phyloP scores from a whole-genome alignment of 1,139 yeast genomes.

The Sugiyamaella paludigena region DNA sequence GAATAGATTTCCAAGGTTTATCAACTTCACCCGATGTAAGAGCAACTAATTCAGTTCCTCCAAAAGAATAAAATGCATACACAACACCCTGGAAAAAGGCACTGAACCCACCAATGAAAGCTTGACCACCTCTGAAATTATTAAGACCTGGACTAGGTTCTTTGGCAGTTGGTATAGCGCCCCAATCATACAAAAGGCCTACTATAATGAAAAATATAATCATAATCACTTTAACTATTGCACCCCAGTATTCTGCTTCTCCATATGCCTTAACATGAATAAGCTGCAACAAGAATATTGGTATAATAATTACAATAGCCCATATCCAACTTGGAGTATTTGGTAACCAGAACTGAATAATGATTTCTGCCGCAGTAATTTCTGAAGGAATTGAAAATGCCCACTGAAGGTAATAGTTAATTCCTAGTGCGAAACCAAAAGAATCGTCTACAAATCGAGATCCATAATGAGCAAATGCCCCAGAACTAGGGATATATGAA shows the following conservation, averaged over 20 bases:
- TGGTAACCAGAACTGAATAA: constrained; percentile 62
- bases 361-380: constrained; percentile 57
- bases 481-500: constrained; percentile 75
- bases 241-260: constrained; percentile 75
- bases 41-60: constrained; percentile 80
- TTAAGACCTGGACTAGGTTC: constrained; percentile 58
- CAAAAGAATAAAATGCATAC: constrained; percentile 64
- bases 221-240: constrained; percentile 58
- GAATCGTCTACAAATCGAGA: constrained; percentile 83
- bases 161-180: constrained; percentile 45
- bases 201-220: constrained; percentile 48
- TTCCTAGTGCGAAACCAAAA: constrained; percentile 78
- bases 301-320: constrained; percentile 55
- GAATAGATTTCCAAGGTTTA: constrained; percentile 75
- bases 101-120: constrained; percentile 42
- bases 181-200: constrained; percentile 70
- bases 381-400: constrained; percentile 76
- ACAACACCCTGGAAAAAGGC: constrained; percentile 60
- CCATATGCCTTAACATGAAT: constrained; percentile 73
- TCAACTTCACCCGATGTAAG: constrained; percentile 85
- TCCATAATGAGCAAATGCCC: constrained; percentile 59
- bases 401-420: constrained; percentile 74
- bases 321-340: constrained; percentile 55
- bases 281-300: constrained; percentile 54
- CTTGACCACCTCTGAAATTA: constrained; percentile 20